Conservation (phyloP, 225 moss, liverwort and hornwort species). For the Sphagnum tenellum region DNA sequence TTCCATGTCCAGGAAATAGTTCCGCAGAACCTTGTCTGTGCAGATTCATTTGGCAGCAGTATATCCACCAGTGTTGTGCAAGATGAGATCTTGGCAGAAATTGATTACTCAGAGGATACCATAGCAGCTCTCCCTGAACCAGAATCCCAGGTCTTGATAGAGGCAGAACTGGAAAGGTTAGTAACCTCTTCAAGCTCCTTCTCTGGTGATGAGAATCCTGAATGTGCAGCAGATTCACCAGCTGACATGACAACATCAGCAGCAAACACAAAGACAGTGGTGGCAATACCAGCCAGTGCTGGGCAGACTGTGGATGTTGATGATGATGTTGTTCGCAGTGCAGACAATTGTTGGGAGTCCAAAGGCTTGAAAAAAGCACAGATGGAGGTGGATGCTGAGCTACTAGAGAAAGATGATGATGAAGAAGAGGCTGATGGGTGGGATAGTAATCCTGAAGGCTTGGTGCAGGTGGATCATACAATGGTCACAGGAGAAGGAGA, state of each 20-base stretch:
- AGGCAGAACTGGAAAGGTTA: conserved; percentile 17
- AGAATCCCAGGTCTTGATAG: conserved; percentile 13
- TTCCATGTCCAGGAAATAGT: conserved; percentile 1
- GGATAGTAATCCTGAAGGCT: not conserved
- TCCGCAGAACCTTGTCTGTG: conserved; percentile 3
- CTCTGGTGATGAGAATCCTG: conserved; percentile 8
- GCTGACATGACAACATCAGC: conserved; percentile 5
- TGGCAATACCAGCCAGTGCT: not conserved
- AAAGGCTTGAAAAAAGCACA: conserved; percentile 58
- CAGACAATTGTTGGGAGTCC: conserved; percentile 38
- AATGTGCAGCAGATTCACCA: conserved; percentile 6
- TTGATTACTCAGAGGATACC: conserved; percentile 1
- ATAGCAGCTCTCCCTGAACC: conserved; percentile 18
- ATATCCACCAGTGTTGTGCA: conserved; percentile 9
- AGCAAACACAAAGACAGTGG: not conserved
- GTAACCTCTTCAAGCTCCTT: conserved; percentile 22
- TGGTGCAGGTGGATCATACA: too few species aligned
- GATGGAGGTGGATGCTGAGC: conserved; percentile 74
- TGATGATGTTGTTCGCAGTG: conserved; percentile 15
- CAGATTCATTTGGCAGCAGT: conserved; percentile 1
- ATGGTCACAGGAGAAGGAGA: conserved; percentile 16
- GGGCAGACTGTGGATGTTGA: conserved; percentile 1
- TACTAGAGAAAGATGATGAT: conserved; percentile 58
- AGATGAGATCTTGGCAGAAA: not conserved
- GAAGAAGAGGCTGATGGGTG: conserved; percentile 36